phyloP scores from a whole-genome alignment of 2,329 filamentous ascomycete genomes.

The Coniochaeta hoffmannii region DNA sequence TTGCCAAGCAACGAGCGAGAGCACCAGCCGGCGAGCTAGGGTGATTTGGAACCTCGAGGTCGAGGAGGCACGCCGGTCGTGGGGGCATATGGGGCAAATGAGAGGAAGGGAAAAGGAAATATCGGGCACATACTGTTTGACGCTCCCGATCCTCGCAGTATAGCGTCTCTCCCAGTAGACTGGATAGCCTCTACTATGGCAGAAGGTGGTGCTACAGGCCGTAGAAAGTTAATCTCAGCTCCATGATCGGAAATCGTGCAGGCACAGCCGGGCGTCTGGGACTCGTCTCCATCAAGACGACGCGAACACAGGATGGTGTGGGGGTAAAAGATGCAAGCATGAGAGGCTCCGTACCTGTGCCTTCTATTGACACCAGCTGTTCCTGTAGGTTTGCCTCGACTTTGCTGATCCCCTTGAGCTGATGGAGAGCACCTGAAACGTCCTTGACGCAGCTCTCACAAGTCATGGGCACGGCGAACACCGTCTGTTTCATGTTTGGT shows the following conservation, averaged over 20 bases:
- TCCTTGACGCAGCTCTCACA: conserved; percentile 86
- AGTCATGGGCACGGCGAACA: conserved; percentile 90
- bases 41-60: neutral
- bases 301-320: neutral
- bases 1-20: neutral
- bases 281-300: neutral
- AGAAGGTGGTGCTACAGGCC: conserved; percentile 64
- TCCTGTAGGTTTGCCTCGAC: conserved; percentile 76
- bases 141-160: conserved; percentile 79
- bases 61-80: neutral
- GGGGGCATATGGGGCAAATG: neutral
- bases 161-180: conserved; percentile 84
- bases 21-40: neutral
- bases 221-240: neutral
- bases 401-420: conserved; percentile 72
- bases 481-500: conserved; percentile 52
- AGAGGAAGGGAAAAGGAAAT: conserved; percentile 1
- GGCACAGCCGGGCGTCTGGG: neutral
- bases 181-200: conserved; percentile 85
- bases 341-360: conserved; percentile 52
- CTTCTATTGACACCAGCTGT: conserved; percentile 78
- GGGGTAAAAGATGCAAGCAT: neutral
- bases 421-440: conserved; percentile 70
- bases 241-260: neutral
- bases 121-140: conserved; percentile 64